Base-by-base conservation (phyloP, 768 basidiomycete genomes). In the Amanita phalloides region DNA sequence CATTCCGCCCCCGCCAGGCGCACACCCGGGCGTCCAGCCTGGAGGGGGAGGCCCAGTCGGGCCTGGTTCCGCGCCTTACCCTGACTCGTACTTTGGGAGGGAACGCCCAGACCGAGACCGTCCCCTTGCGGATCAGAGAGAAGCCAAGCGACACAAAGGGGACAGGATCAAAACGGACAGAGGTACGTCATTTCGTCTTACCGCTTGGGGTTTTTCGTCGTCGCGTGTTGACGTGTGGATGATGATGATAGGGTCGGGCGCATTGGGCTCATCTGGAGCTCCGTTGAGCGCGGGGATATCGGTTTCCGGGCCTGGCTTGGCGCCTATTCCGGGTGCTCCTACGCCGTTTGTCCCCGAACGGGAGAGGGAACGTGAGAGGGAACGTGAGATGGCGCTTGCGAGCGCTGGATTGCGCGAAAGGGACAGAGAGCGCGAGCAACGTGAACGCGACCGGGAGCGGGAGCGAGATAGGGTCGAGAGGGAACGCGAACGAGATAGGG, bases 81-180 rank as follows among this genome's bases (percentile, higher is more conserved):
- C 41, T 6, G 53, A 37, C 45, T 32, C 42, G 48, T 47, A 45
- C 48, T 42, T 46, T 45, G n/a, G 5, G 11, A 48, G n/a, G 57
- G 63, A 65, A 39, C 51, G 56, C 32, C 57, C 64, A 21, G 67
- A 64, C 26, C 58, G 67, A 23, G 75, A 75, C n/a, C 66, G 73
- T 11, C 65, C 72, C 4, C 54, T n/a, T 4, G n/a, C 56, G 4
- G 70, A 71, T 53, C 72, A 75, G 54, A 68, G 82, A 38, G 83
- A 85, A 54, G 67, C 76, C 13, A 84, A 84, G 63, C 72, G 83
- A 47, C 68, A 78, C 54, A 84, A 83, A 62, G 73, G 60, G 13
- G 66, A 66, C 30, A 61, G 65, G 32, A 65, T 63, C 51, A 69
- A 81, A 58, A 61, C 56, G 49, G 68, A 67, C 58, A 60, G 69